Evolutionary conservation across 805 yeast species (phyloP), one percentile per base, ranked within the genome.

Genomic region (Spathaspora girioi): DNA sequence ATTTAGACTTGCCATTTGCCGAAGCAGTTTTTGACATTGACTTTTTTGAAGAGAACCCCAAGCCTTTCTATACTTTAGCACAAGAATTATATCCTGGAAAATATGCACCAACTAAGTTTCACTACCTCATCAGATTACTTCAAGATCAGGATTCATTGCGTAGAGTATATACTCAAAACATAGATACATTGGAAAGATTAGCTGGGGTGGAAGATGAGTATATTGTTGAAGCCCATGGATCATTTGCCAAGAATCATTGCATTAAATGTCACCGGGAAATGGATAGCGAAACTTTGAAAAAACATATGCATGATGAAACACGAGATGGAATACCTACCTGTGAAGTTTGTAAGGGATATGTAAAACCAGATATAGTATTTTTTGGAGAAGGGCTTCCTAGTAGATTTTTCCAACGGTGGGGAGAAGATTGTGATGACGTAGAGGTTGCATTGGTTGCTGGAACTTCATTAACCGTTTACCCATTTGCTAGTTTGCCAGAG

Each of bases 1-100:
- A 82, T 56, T 74, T 92, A 38, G 77, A 88, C 35, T 71, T 93
- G 46, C 98, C 98, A 5, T 91, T 82, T 64, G 94, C 97, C 0
- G 99, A 93, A 64, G 97, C 97, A 0, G 97, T 93, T 1, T 93
- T 93, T 65, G 97, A 92, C 63, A 85, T 93, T 42, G 92, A 85
- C 17, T 93, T 81, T 64, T 89, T 90, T 67, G 70, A 77, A 45
- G 75, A 86, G 50, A 79, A 80, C 48, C 98, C 98, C 0, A 76
- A 81, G 53, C 94, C 97, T 0, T 93, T 93, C 63, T 91, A 88
- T 62, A 81, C 87, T 0, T 73, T 93, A 48, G 96, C 97, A 0
- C 81, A 81, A 14, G 97, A 91, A 59, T 71, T 93, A 47, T 89
- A 85, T 60, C 99, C 99, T 0, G 96, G 97, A 0, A 84, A 86